A percentile compares a stretch with the other conserved stretches of the same genome.
These are phyloP conservation scores for Babesia ovata DNA, from an alignment of 169 alveolate genomes.

Conservation along the genomic window DNA sequence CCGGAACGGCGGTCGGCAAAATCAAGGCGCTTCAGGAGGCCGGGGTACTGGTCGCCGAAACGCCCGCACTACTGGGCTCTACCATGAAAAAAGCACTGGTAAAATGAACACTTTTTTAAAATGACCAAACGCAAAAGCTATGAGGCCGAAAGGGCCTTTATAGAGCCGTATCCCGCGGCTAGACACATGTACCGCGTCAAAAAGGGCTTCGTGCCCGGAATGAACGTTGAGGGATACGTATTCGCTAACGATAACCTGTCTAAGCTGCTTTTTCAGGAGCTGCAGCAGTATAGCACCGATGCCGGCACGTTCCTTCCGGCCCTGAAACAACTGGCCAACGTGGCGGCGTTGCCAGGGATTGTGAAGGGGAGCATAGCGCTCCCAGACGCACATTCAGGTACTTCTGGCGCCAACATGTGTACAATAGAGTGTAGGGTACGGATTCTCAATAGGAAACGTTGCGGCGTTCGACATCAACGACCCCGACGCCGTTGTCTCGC, in stretches of 20 bases:
- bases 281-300: conserved; percentile 53
- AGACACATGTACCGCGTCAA: conserved; percentile 65
- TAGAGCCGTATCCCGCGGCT: conserved; percentile 19
- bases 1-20: conserved; percentile 95
- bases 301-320: conserved; percentile 86
- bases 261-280: conserved; percentile 76
- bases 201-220: conserved; percentile 83
- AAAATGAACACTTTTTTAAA: conserved; percentile 4
- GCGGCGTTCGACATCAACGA: conserved; percentile 88
- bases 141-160: conserved; percentile 37
- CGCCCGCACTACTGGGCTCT: conserved; percentile 89
- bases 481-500: conserved; percentile 84
- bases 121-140: conserved; percentile 31
- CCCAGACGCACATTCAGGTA: conserved; percentile 86
- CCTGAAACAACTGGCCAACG: conserved; percentile 86
- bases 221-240: conserved; percentile 82
- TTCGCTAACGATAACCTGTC: conserved; percentile 80
- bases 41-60: conserved; percentile 88
- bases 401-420: background rate
- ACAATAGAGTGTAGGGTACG: conserved; percentile 75
- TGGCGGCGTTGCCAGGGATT: conserved; percentile 88
- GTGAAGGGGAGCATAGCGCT: conserved; percentile 83
- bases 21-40: conserved; percentile 87
- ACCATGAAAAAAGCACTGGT: conserved; percentile 55
- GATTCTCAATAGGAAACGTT: conserved; percentile 88